These are phyloP conservation scores for Chrysoporthe austroafricana DNA, from an alignment of 2,329 filamentous ascomycete genomes.

Conservation along the genomic window DNA sequence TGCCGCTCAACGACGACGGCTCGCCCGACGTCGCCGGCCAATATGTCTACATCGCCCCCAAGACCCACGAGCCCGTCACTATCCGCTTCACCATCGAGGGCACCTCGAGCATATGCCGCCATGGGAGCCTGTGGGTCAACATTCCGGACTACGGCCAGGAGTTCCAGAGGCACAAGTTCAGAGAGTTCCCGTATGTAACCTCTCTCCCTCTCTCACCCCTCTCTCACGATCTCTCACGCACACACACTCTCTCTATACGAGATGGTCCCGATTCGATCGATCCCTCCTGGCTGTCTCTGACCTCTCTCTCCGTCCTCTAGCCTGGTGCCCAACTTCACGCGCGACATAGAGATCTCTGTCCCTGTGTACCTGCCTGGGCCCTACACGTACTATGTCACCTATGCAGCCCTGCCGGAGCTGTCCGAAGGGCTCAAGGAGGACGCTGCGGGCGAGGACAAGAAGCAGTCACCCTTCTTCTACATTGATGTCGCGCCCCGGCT, in stretches of 20 bases:
- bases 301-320: constrained; percentile 48
- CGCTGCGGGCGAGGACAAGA: constrained; percentile 55
- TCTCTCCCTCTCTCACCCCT: constrained; percentile 4
- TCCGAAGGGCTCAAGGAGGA: constrained; percentile 57
- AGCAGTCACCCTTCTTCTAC: constrained; percentile 80
- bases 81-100: constrained; percentile 92
- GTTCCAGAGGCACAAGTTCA: constrained; percentile 80
- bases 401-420: constrained; percentile 82
- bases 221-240: too few relatives aligned
- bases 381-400: constrained; percentile 94
- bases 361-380: constrained; percentile 82
- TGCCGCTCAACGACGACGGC: constrained; percentile 90
- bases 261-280: too few relatives aligned
- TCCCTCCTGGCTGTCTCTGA: constrained; percentile 16
- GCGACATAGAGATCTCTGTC: constrained; percentile 86
- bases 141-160: constrained; percentile 76
- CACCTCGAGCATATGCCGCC: constrained; percentile 90
- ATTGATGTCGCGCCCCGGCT: constrained; percentile 90
- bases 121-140: constrained; percentile 97
- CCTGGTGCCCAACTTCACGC: constrained; percentile 89
- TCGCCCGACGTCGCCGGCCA: constrained; percentile 85
- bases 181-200: constrained; percentile 81
- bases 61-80: constrained; percentile 72
- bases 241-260: too few relatives aligned
- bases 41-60: constrained; percentile 88